Evolutionary conservation across 306 rosid genomes (phyloP).

Genomic region (Arachis stenosperma): DNA sequence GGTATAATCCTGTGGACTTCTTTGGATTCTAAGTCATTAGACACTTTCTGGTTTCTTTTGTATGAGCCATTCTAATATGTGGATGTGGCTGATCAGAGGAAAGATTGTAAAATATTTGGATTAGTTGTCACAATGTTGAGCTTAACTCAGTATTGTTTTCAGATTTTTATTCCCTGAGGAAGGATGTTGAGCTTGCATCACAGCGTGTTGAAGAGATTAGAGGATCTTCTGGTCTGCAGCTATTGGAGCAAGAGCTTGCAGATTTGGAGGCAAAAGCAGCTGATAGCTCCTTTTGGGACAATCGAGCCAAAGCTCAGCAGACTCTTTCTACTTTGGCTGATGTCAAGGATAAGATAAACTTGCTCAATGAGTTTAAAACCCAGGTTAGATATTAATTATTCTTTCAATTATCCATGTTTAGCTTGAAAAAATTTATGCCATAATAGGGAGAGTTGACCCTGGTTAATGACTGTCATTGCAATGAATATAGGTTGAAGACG

Average conservation of each 20-base stretch:
- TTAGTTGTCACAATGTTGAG: constrained; percentile 22
- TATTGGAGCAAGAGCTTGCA: constrained; percentile 65
- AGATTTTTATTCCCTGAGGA: constrained; percentile 86
- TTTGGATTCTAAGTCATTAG: constrained; percentile 17
- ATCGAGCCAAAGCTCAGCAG: constrained; percentile 81
- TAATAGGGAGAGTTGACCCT: neutral
- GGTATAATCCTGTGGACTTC: constrained; percentile 17
- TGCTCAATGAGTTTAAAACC: constrained; percentile 71
- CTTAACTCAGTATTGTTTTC: constrained; percentile 35
- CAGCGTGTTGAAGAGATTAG: constrained; percentile 79
- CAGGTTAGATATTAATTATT: constrained; percentile 58
- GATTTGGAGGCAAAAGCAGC: constrained; percentile 79
- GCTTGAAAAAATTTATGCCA: neutral
- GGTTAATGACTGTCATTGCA: neutral
- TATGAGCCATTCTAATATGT: constrained; percentile 15
- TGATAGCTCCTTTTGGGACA: constrained; percentile 77
- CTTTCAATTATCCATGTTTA: constrained; percentile 8
- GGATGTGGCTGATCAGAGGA: constrained; percentile 16
- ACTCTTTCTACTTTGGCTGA: constrained; percentile 73
- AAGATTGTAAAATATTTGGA: constrained; percentile 25
- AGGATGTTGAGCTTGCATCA: constrained; percentile 66
- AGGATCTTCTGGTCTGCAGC: constrained; percentile 66
- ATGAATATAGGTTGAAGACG: constrained; percentile 84
- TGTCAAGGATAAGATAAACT: constrained; percentile 76
- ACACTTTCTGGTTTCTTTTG: constrained; percentile 8